Base-by-base conservation (phyloP, 139 green algal species). In the Picochlorum sp. region DNA sequence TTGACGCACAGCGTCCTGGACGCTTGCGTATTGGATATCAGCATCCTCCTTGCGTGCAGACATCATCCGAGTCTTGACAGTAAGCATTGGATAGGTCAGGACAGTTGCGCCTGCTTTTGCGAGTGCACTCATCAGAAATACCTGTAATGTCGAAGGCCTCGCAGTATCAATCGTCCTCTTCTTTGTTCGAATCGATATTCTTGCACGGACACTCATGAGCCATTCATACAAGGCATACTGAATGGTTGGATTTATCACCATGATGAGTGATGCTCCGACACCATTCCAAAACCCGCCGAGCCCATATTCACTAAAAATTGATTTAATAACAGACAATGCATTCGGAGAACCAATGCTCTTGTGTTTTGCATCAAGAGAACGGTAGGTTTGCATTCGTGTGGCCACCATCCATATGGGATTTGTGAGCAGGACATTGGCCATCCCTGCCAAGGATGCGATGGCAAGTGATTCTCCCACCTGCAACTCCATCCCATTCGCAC, bases 81-180 rank as follows among this genome's bases (percentile, higher is more conserved):
- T 77, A 51, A 96, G 79, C 76, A 98, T 66, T 3, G 92, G 92
- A 70, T 97, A 98, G 2, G 92, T 98, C 13, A 86, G 55, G 45
- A 98, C 55, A 11, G 92, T 97, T 13, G 92, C 88, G 0, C 88
- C 88, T 38, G 94, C 67, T 83, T 97, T 98, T 45, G 92, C 88
- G 34, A 95, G 16, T 1, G 90, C 83, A 4, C 74, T 85, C 20
- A 94, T 55, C 26, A 86, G 9, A 69, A 97, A 97, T 11, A 96
- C 75, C 63, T 97, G 85, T 1, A 66, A n/a, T 13, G 80, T 57
- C 13, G 50, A 37, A 28, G 69, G 9, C 49, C 60, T 57, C 60
- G 51, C 26, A 24, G 21, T 21, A 15, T 38, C 41, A 5, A 3
- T 11, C 10, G 20, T 61, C 5, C n/a, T 31, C 44, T 61, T 69